Evolutionary conservation across 441 rosid species (phyloP), one percentile per base, ranked within the genome.

Genomic region (Flueggea neowawraea): DNA sequence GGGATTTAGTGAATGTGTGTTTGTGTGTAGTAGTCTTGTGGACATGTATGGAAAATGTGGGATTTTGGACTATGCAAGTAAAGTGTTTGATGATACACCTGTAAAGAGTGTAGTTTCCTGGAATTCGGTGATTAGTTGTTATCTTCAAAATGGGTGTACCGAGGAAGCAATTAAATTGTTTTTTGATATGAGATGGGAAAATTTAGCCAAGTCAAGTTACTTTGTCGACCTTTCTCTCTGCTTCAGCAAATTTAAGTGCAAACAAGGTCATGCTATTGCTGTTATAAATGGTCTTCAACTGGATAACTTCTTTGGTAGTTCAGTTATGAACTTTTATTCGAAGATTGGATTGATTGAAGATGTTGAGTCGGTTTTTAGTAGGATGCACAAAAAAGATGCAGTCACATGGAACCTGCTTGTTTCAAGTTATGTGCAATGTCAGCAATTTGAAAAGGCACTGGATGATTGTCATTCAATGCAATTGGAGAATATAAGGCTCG

Each of bases 331-430:
- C 60, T 91, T 89, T 47, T 89, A 89, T 73, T 73, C 84, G 36
- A 91, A 89, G 73, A 79, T 83, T 67, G 90, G 95, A 43, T 76
- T 82, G 73, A 55, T 89, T 9, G 86, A 81, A 74, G 82, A 82
- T 68, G 91, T 87, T 22, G 82, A 86, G 79, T 66, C 79, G 66
- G 73, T 80, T 16, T 87, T 89, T 60, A 55, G 66, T 70, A 74
- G 71, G 53, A 80, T 88, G 75, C 3, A 64, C 16, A 82, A 68
- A 31, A 89, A 78, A 56, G 97, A 91, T 75, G 81, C 72, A 31
- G 95, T 89, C 4, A 80, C 88, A 16, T 91, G 96, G 95, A 91
- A 91, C 82, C 68, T 91, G 69, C 73, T 91, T 13, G 76, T 89
- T 53, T 84, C 87, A 16, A 74, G 83, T 58, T 89, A 82, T 67